Evolutionary conservation across 371 early-diverging fungal genomes (phyloP).

Genomic region (Conidiobolus incongruus): DNA sequence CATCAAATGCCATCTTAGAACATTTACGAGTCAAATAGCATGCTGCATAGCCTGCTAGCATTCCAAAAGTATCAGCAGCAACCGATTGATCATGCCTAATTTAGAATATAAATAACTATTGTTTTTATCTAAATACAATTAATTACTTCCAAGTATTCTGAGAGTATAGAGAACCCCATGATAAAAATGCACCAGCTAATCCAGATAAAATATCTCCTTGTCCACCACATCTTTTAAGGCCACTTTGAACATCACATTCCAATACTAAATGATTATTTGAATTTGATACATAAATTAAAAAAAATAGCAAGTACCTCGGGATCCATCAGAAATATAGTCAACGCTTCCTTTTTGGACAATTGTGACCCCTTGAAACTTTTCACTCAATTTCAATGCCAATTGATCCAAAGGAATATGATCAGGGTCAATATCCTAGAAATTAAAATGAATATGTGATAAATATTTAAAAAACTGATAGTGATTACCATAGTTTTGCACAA

Average conservation of each 20-base stretch:
- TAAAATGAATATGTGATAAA: too few relatives aligned
- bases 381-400: constrained; percentile 17
- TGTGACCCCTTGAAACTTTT: constrained; percentile 37
- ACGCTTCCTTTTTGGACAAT: constrained; percentile 64
- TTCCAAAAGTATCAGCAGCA: too few relatives aligned
- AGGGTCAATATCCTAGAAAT: constrained; percentile 14
- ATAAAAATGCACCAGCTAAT: constrained; percentile 60
- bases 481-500: constrained; percentile 46
- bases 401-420: constrained; percentile 14
- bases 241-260: constrained; percentile 30
- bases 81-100: too few relatives aligned
- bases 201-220: constrained; percentile 96
- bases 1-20: too few relatives aligned
- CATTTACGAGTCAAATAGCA: too few relatives aligned
- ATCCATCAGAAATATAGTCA: constrained; percentile 64
- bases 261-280: constrained; percentile 12
- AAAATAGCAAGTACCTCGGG: constrained; percentile 18
- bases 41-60: too few relatives aligned
- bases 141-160: too few relatives aligned
- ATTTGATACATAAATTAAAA: neutral
- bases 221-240: constrained; percentile 86
- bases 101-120: too few relatives aligned
- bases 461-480: too few relatives aligned
- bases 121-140: too few relatives aligned
- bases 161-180: constrained; percentile 27